A percentile compares a stretch with the other conserved stretches of the same genome.
These are phyloP conservation scores for Penicillium verhagenii DNA, from an alignment of 495 filamentous ascomycete genomes.

Conservation along the genomic window DNA sequence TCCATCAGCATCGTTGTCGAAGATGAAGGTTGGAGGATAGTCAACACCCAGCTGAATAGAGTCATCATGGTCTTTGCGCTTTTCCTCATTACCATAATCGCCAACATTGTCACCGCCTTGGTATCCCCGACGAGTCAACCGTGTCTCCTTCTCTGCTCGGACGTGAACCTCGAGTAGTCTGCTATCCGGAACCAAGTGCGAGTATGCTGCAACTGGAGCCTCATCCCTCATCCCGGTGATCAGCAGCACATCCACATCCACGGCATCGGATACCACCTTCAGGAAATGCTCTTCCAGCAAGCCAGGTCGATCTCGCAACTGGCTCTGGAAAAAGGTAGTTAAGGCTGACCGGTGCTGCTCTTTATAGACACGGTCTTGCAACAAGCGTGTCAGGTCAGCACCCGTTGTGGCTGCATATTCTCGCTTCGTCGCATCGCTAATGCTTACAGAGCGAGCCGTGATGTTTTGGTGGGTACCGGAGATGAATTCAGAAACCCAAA, in stretches of 20 bases:
- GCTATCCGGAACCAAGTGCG: constrained; percentile 56
- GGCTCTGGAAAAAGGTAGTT: constrained; percentile 52
- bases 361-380: constrained; percentile 58
- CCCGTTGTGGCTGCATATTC: constrained; percentile 57
- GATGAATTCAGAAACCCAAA: constrained; percentile 50
- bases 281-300: constrained; percentile 58
- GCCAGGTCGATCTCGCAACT: constrained; percentile 44
- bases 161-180: constrained; percentile 56
- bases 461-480: constrained; percentile 30
- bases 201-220: constrained; percentile 54
- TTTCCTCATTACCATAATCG: constrained; percentile 21
- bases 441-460: constrained; percentile 50
- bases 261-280: constrained; percentile 40
- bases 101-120: constrained; percentile 18
- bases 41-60: too few species aligned
- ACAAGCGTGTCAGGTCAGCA: constrained; percentile 48
- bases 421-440: constrained; percentile 58
- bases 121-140: constrained; percentile 37
- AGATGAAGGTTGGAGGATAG: constrained; percentile 48
- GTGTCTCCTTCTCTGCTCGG: constrained; percentile 43
- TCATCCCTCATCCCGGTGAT: constrained; percentile 68
- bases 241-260: constrained; percentile 55
- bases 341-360: constrained; percentile 58
- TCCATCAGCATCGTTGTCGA: constrained; percentile 49
- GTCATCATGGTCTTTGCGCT: constrained; percentile 22